These are phyloP conservation scores for Sesbania bispinosa DNA, from an alignment of 306 rosid genomes.

Conservation along the genomic window DNA sequence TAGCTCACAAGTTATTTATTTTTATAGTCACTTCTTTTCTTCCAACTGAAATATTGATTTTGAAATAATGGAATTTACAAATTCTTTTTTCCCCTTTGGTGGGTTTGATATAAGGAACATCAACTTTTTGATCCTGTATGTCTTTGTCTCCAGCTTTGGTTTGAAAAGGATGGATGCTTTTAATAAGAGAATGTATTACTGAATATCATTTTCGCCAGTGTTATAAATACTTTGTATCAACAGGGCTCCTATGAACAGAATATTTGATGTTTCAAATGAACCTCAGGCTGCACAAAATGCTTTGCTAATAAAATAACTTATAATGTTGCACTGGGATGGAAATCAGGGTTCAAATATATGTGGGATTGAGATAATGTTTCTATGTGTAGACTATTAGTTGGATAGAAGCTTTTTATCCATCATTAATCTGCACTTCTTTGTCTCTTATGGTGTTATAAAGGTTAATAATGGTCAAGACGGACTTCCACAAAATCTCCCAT, in stretches of 20 bases:
- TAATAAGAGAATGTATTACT: neutral
- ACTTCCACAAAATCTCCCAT: slow-evolving; percentile 36
- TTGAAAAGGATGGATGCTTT: neutral
- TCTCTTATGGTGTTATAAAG: slow-evolving; percentile 40
- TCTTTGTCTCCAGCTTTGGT: neutral
- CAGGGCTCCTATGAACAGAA: neutral
- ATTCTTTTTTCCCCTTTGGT: neutral
- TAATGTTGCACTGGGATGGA: neutral
- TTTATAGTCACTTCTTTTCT: neutral
- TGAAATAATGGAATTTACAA: neutral
- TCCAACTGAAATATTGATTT: neutral
- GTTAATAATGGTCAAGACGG: slow-evolving; percentile 35
- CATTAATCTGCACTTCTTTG: neutral
- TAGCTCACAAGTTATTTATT: neutral
- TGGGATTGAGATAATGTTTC: neutral
- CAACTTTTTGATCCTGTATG: neutral
- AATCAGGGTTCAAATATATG: neutral
- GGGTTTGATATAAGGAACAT: neutral
- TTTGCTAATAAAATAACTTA: neutral
- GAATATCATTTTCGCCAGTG: neutral
- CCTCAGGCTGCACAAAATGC: neutral
- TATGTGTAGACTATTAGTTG: slow-evolving; percentile 11
- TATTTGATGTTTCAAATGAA: slow-evolving; percentile 13
- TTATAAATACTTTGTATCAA: neutral
- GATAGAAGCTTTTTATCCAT: slow-evolving; percentile 12